These are phyloP conservation scores for Mycena galopus DNA, from an alignment of 768 basidiomycete species.

Conservation along the genomic window DNA sequence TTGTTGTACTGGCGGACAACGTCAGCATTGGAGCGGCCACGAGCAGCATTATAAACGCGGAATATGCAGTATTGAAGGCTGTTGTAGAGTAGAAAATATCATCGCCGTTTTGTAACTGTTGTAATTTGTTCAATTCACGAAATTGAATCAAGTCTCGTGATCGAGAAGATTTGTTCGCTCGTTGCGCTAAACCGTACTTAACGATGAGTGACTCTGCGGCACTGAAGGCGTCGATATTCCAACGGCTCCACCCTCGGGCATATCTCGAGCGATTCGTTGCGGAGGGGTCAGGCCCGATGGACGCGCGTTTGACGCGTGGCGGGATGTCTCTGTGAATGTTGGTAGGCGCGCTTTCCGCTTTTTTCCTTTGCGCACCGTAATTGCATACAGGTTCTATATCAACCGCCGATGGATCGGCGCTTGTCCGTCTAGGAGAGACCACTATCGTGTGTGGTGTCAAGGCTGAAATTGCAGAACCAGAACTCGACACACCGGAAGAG, in stretches of 20 bases:
- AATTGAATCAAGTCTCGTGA: neutral
- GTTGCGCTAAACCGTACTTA: slow-evolving; percentile 17
- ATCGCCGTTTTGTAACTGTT: neutral
- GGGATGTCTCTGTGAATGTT: slow-evolving; percentile 82
- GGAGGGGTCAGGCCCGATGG: slow-evolving; percentile 89
- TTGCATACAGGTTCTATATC: slow-evolving; percentile 83
- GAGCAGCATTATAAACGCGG: slow-evolving; percentile 96
- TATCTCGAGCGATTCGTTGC: slow-evolving; percentile 91
- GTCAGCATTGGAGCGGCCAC: slow-evolving; percentile 97
- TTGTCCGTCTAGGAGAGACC: slow-evolving; percentile 93
- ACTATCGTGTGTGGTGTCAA: slow-evolving; percentile 97
- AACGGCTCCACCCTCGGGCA: slow-evolving; percentile 88
- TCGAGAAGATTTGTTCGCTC: neutral
- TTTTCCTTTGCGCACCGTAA: neutral
- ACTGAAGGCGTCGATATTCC: slow-evolving; percentile 74
- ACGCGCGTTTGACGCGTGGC: slow-evolving; percentile 74
- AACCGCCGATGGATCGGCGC: slow-evolving; percentile 93
- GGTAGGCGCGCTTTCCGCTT: slow-evolving; percentile 63
- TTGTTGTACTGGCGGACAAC: slow-evolving; percentile 93
- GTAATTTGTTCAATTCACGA: too few relatives aligned
- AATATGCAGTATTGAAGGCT: slow-evolving; percentile 89
- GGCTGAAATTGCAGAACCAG: slow-evolving; percentile 94
- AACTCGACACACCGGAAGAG: slow-evolving; percentile 76
- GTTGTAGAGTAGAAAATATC: slow-evolving; percentile 39
- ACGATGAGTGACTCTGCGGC: slow-evolving; percentile 35